Evolutionary conservation across 2,329 filamentous ascomycete genomes (phyloP).

Genomic region (Aspergillus sclerotialis): DNA sequence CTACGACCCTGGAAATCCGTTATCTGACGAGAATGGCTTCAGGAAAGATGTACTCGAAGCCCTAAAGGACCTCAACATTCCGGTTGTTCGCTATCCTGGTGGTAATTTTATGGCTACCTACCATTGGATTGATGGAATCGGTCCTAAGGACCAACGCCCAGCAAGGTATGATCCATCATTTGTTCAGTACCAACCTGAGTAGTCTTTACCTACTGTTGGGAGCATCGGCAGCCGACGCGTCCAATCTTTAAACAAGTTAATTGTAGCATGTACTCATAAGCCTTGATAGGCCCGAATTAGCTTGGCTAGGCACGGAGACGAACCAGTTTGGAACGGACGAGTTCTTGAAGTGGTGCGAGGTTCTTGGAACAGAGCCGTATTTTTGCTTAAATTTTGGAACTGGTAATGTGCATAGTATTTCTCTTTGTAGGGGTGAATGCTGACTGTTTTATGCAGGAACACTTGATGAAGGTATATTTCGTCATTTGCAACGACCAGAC

Average conservation of each 20-base stretch:
- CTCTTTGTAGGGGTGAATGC: too few relatives aligned
- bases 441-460: slow-evolving; percentile 22
- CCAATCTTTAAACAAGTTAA: too few relatives aligned
- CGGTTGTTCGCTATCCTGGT: slow-evolving; percentile 73
- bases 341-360: slow-evolving; percentile 73
- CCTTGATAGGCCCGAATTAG: slow-evolving; percentile 59
- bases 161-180: too few relatives aligned
- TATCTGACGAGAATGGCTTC: slow-evolving; percentile 70
- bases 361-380: slow-evolving; percentile 69
- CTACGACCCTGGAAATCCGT: slow-evolving; percentile 66
- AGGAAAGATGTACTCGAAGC: slow-evolving; percentile 71
- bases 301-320: slow-evolving; percentile 69
- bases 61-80: slow-evolving; percentile 65
- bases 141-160: slow-evolving; percentile 63
- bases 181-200: too few relatives aligned
- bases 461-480: slow-evolving; percentile 43
- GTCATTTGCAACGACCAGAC: too few relatives aligned
- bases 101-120: slow-evolving; percentile 82
- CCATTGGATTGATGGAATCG: slow-evolving; percentile 77
- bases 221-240: too few relatives aligned
- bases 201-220: too few relatives aligned
- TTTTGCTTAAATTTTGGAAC: slow-evolving; percentile 77
- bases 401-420: slow-evolving; percentile 38
- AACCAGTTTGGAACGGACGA: slow-evolving; percentile 82
- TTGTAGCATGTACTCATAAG: neutral